These are phyloP conservation scores for Huntiella bhutanensis DNA, from an alignment of 2,329 filamentous ascomycete genomes.

Conservation along the genomic window DNA sequence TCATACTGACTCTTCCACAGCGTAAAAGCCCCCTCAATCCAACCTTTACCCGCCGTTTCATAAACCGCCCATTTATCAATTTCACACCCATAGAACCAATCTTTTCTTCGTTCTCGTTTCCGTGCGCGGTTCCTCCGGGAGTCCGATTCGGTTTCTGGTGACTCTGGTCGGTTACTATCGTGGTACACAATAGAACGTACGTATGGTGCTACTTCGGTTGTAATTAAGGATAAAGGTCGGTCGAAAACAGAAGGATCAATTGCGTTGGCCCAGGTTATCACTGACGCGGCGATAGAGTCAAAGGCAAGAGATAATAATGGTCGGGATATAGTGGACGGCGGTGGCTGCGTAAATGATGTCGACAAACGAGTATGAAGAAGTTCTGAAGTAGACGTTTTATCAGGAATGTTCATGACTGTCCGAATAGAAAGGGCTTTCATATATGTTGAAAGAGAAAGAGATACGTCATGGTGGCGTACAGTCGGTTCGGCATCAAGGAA, in stretches of 20 bases:
- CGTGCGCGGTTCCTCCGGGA: slow-evolving; percentile 13
- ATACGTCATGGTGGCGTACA: slow-evolving; percentile 15
- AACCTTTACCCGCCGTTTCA: slow-evolving; percentile 1
- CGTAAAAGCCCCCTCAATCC: not conserved
- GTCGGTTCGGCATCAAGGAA: slow-evolving; percentile 28
- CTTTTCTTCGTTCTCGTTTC: not conserved
- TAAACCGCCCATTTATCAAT: slow-evolving; percentile 3
- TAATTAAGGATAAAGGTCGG: slow-evolving; percentile 44
- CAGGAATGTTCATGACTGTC: no score
- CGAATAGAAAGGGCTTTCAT: slow-evolving; percentile 3
- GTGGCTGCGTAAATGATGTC: not conserved
- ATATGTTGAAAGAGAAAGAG: not conserved
- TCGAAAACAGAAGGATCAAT: slow-evolving; percentile 62
- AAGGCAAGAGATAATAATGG: slow-evolving; percentile 27
- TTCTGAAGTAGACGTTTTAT: no score
- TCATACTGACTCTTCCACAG: not conserved
- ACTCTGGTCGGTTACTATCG: slow-evolving; percentile 38
- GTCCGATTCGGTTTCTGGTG: slow-evolving; percentile 22
- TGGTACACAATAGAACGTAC: slow-evolving; percentile 69
- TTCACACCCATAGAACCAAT: slow-evolving; percentile 4
- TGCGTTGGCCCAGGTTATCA: slow-evolving; percentile 3
- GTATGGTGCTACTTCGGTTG: slow-evolving; percentile 69
- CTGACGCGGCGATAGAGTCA: slow-evolving; percentile 36
- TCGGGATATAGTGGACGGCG: slow-evolving; percentile 10
- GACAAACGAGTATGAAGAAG: not conserved